Conservation (phyloP, 2,329 filamentous ascomycete species). For the Pseudogymnoascus sp. region DNA sequence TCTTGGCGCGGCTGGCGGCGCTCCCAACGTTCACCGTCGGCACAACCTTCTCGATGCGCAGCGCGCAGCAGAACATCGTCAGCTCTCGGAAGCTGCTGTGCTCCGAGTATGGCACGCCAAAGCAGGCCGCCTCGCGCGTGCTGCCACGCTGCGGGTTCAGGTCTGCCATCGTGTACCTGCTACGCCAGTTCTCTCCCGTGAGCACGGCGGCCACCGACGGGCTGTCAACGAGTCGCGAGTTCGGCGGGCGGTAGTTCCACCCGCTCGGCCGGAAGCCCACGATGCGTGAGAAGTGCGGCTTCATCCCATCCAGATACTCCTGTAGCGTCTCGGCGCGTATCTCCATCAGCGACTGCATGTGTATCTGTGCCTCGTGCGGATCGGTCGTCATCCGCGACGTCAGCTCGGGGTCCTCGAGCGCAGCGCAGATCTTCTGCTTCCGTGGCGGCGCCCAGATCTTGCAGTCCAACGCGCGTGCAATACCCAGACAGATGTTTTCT, state of each 20-base stretch:
- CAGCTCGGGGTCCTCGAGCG: constrained; percentile 79
- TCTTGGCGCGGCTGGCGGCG: constrained; percentile 46
- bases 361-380: constrained; percentile 80
- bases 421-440: constrained; percentile 77
- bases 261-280: constrained; percentile 89
- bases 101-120: constrained; percentile 91
- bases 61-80: constrained; percentile 81
- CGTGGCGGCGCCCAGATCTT: constrained; percentile 82
- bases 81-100: constrained; percentile 92
- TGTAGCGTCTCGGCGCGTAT: constrained; percentile 84
- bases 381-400: constrained; percentile 67
- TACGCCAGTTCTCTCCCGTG: constrained; percentile 59
- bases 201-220: constrained; percentile 57
- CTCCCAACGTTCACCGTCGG: constrained; percentile 81
- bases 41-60: constrained; percentile 82
- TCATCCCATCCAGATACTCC: constrained; percentile 76
- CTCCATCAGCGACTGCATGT: constrained; percentile 96
- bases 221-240: constrained; percentile 51
- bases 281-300: constrained; percentile 73
- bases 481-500: constrained; percentile 87
- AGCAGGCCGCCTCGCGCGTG: constrained; percentile 74
- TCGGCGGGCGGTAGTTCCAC: constrained; percentile 80
- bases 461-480: constrained; percentile 73
- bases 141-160: constrained; percentile 76
- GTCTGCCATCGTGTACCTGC: constrained; percentile 61